These are phyloP conservation scores for Phyllostachys edulis DNA, from an alignment of 176 grass and related monocot genomes.

Conservation along the genomic window DNA sequence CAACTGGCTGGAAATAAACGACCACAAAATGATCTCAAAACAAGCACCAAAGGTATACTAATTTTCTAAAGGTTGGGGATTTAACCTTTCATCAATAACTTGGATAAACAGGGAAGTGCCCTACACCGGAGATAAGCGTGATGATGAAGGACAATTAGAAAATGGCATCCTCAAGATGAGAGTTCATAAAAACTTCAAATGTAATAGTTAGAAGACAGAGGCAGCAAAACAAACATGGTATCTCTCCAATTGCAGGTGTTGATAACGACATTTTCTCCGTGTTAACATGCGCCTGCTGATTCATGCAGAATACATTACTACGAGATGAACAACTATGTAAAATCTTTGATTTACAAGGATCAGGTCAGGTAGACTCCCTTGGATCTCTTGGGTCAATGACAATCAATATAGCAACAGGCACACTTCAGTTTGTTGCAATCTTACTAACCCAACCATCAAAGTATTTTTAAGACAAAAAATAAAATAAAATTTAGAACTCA, in stretches of 20 bases:
- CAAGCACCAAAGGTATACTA: conserved; percentile 46
- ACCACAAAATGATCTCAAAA: conserved; percentile 44
- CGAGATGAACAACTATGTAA: conserved; percentile 60
- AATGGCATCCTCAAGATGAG: conserved; percentile 60
- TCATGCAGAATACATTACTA: conserved; percentile 96
- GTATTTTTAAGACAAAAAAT: neutral
- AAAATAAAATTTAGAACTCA: conserved; percentile 48
- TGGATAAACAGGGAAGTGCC: conserved; percentile 72
- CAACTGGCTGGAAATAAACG: conserved; percentile 33
- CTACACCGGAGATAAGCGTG: conserved; percentile 67
- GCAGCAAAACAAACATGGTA: conserved; percentile 95
- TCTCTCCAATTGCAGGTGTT: conserved; percentile 94
- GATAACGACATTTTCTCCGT: conserved; percentile 91
- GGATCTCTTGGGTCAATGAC: conserved; percentile 40
- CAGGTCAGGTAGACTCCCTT: conserved; percentile 53
- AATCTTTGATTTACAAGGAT: conserved; percentile 69
- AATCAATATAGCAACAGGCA: conserved; percentile 32
- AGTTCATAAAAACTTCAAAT: conserved; percentile 67
- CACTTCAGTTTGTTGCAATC: conserved; percentile 21
- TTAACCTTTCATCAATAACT: conserved; percentile 81
- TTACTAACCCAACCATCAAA: conserved; percentile 27
- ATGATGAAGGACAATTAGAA: conserved; percentile 59
- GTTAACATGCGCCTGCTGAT: conserved; percentile 94
- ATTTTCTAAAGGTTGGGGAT: conserved; percentile 71
- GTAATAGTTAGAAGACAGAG: conserved; percentile 67